Evolutionary conservation across 164 flowering plant species (phyloP), one percentile per base, ranked within the genome.

Genomic region (Magnolia sinica): DNA sequence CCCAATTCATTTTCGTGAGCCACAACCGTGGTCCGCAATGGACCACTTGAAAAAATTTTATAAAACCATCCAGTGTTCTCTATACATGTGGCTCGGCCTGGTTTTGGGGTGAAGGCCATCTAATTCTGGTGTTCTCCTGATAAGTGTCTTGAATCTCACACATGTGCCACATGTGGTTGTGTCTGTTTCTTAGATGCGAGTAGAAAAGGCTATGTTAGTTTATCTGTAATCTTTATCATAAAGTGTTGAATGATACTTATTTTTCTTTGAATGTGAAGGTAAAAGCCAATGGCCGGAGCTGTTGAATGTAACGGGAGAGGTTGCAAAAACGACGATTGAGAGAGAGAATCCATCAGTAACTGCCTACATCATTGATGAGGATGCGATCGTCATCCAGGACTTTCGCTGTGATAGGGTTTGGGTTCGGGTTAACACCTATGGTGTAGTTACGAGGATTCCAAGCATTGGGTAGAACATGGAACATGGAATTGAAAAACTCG

Each of bases 341-440:
- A 77, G 20, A n/a, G 75, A 81, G 77, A 81, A 74, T 66, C 78
- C 72, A 0, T 27, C 50, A 11, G 73, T 81, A 2, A n/a, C 23
- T 11, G 76, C 74, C 24, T 10, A 45, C 8, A 58, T 81, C 11
- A 51, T 81, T 13, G 64, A 49, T 18, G 78, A 78, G 50, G 78
- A 70, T 50, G 18, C 65, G 55, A 18, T 59, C 3, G 80, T 78
- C 10, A 66, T 74, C 65, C 66, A 27, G 64, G 83, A 81, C 29
- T 81, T 58, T 49, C 63, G 83, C 29, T 84, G 89, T 59, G 73
- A 81, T 49, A 74, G 87, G 65, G 89, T 87, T 29, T 75, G 86
- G 78, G 78, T 81, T 75, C 83, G 86, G 84, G 70, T 76, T 27
- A 24, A 82, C 18, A 50, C 50, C 7, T 1, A 70, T 24, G 80